phyloP scores from a whole-genome alignment of 2,329 filamentous ascomycete species.

The Fusarium ramigenum region DNA sequence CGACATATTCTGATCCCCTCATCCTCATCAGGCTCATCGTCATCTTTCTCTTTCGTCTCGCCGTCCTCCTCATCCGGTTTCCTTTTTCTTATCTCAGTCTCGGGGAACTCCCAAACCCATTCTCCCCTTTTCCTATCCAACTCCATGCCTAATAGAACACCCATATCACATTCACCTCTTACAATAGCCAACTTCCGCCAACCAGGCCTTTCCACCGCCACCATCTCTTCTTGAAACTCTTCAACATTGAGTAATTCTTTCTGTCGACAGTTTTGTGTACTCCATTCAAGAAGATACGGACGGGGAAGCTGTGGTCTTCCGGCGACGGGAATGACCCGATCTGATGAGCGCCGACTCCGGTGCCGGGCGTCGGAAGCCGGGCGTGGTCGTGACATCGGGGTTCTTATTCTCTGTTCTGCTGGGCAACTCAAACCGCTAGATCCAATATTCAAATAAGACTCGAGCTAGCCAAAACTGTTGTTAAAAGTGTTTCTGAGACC shows the following conservation, averaged over 20 bases:
- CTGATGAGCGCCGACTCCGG: constrained; percentile 34
- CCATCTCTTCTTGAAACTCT: constrained; percentile 33
- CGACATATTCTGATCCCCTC: constrained; percentile 38
- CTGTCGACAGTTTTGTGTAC: constrained; percentile 31
- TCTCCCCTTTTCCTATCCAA: constrained; percentile 18
- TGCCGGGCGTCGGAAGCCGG: constrained; percentile 31
- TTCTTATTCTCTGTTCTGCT: neutral
- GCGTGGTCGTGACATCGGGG: constrained; percentile 29
- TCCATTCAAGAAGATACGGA: constrained; percentile 42
- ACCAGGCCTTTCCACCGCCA: constrained; percentile 20
- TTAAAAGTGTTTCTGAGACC: neutral
- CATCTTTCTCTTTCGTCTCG: neutral
- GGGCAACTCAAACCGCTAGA: neutral
- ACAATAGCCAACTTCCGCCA: constrained; percentile 38
- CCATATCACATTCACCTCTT: constrained; percentile 37
- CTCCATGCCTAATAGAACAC: constrained; percentile 27
- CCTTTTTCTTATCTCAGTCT: constrained; percentile 16
- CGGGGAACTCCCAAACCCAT: constrained; percentile 42
- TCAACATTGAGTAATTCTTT: constrained; percentile 23
- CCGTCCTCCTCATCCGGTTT: neutral
- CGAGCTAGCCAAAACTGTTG: neutral
- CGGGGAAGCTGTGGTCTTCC: constrained; percentile 10
- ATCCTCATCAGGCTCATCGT: neutral
- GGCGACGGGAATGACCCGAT: constrained; percentile 25
- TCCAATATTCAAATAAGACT: neutral